Evolutionary conservation across 1,284 basidiomycete species (phyloP).

Genomic region (Erythrobasidium hasegawianum): DNA sequence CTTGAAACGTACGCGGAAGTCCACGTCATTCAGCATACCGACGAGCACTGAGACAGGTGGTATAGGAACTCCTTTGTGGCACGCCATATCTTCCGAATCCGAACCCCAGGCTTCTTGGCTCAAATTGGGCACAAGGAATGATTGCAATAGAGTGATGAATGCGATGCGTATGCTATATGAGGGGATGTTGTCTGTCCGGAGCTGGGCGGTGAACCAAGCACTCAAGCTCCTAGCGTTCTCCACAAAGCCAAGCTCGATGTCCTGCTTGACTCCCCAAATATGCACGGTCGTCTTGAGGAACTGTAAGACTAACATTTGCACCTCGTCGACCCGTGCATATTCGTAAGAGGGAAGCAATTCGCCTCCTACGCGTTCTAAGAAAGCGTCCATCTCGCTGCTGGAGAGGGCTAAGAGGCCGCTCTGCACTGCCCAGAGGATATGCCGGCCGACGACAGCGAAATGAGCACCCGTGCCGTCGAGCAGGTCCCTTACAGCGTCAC

Average conservation of each 20-base stretch:
- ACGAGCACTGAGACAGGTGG: conserved; percentile 55
- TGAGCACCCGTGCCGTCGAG: conserved; percentile 56
- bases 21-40: conserved; percentile 61
- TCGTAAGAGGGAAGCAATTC: conserved; percentile 59
- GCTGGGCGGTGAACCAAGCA: conserved; percentile 56
- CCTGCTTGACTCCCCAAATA: conserved; percentile 59
- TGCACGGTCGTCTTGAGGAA: conserved; percentile 64
- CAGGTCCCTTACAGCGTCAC: conserved; percentile 60
- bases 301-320: conserved; percentile 59
- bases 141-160: conserved; percentile 63
- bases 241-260: conserved; percentile 52
- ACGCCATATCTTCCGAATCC: conserved; percentile 47
- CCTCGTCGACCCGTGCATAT: conserved; percentile 58
- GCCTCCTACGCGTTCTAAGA: conserved; percentile 59
- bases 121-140: conserved; percentile 59
- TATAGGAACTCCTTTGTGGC: conserved; percentile 43
- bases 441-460: conserved; percentile 59
- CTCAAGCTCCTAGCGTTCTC: conserved; percentile 56
- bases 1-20: conserved; percentile 79
- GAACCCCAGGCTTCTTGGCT: conserved; percentile 53
- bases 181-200: conserved; percentile 54
- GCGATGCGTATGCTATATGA: conserved; percentile 68
- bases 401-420: conserved; percentile 59
- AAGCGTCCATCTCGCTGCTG: conserved; percentile 48
- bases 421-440: conserved; percentile 59